Percentiles rank a stretch among this genome's conserved stretches.
Conservation (phyloP, 768 basidiomycete genomes). For the Termitomyces bulborhizus region DNA sequence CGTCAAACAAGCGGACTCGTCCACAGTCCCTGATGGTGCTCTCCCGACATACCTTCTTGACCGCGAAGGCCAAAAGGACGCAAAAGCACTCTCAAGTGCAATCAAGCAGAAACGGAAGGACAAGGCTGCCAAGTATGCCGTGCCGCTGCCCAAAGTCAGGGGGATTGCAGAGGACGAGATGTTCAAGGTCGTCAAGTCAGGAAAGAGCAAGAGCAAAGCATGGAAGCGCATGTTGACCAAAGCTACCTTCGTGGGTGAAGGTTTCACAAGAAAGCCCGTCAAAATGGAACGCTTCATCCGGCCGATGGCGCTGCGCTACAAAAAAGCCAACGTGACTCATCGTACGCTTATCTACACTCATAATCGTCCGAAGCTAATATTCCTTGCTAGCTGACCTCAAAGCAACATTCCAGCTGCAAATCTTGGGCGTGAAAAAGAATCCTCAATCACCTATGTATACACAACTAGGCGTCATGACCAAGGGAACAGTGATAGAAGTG, state of each 20-base stretch:
- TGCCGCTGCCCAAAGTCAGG: constrained; percentile 93
- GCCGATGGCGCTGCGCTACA: constrained; percentile 96
- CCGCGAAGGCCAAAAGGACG: constrained; percentile 96
- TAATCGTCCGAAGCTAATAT: neutral
- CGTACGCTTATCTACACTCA: constrained; percentile 45
- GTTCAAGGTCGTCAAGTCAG: constrained; percentile 99
- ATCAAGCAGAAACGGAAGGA: constrained; percentile 99
- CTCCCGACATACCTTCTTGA: constrained; percentile 95
- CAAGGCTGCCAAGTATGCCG: constrained; percentile 96
- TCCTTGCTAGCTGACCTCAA: constrained; percentile 76
- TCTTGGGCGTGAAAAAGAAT: constrained; percentile 98
- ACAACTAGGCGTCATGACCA: constrained; percentile 93
- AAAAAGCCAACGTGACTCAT: constrained; percentile 98
- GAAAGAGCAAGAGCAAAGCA: constrained; percentile 90
- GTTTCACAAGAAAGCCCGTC: constrained; percentile 96
- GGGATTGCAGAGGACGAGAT: constrained; percentile 99
- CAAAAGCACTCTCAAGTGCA: constrained; percentile 91
- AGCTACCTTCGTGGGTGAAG: constrained; percentile 97
- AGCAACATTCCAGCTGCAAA: constrained; percentile 98
- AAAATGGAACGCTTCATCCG: constrained; percentile 98
- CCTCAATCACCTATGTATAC: constrained; percentile 99
- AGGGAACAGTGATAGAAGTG: constrained; percentile 97
- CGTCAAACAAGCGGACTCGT: constrained; percentile 88
- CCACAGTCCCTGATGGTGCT: constrained; percentile 81
- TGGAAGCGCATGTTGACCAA: constrained; percentile 99